phyloP scores from a whole-genome alignment of 169 alveolate genomes.

The Besnoitia besnoiti region DNA sequence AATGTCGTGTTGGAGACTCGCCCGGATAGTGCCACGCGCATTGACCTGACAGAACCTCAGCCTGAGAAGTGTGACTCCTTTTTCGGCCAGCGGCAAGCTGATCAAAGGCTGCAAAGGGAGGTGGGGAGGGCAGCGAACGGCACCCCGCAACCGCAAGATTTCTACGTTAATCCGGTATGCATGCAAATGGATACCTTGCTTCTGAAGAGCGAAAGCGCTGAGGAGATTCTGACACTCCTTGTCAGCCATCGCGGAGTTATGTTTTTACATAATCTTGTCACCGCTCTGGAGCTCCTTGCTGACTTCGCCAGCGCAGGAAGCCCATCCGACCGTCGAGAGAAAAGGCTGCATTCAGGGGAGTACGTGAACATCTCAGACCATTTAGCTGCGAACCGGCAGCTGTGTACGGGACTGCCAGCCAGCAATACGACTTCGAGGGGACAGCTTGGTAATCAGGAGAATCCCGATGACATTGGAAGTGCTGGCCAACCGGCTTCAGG shows the following conservation, averaged over 20 bases:
- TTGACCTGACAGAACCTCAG: no score
- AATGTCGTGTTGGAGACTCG: no score
- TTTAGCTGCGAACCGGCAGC: background rate
- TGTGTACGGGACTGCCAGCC: background rate
- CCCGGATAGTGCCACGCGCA: no score
- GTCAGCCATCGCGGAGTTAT: constrained; percentile 75
- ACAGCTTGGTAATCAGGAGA: background rate
- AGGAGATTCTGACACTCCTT: constrained; percentile 68
- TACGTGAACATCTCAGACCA: background rate
- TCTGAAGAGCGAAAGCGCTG: constrained; percentile 50
- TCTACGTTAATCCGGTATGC: constrained; percentile 65
- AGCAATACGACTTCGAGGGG: background rate
- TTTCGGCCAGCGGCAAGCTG: background rate
- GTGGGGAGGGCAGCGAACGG: background rate
- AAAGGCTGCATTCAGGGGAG: background rate
- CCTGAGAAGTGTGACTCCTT: background rate
- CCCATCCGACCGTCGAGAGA: background rate
- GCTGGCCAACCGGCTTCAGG: background rate
- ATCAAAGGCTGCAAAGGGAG: background rate
- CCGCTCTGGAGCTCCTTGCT: constrained; percentile 66
- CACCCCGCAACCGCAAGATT: background rate
- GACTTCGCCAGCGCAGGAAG: constrained; percentile 20
- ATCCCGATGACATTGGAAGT: background rate
- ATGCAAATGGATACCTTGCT: constrained; percentile 72
- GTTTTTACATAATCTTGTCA: constrained; percentile 74